A percentile compares a stretch with the other conserved stretches of the same genome.
Conservation (phyloP, 2,329 filamentous ascomycete genomes). For the Chaetomium sp. region DNA sequence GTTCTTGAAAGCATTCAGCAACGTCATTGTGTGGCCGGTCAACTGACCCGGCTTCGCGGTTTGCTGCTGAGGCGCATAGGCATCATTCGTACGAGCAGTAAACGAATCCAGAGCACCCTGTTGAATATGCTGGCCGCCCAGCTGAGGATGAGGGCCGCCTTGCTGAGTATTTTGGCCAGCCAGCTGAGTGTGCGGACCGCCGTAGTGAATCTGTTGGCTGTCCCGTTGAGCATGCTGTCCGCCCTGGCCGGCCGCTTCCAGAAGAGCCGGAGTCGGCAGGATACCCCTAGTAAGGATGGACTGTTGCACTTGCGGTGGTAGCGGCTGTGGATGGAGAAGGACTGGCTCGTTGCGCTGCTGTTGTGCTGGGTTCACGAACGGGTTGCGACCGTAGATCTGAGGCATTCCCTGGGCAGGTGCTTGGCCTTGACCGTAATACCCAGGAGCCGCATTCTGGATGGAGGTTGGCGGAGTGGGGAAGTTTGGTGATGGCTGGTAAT, state of each 20-base stretch:
- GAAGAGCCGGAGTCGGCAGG: slow-evolving; percentile 42
- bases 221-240: background rate
- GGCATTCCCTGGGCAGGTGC: slow-evolving; percentile 25
- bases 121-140: slow-evolving; percentile 23
- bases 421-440: slow-evolving; percentile 32
- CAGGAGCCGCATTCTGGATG: slow-evolving; percentile 31
- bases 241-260: slow-evolving; percentile 30
- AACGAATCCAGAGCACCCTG: slow-evolving; percentile 4
- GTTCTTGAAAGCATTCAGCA: slow-evolving; percentile 48
- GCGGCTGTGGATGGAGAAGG: slow-evolving; percentile 51
- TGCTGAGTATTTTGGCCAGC: background rate
- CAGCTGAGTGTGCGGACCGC: slow-evolving; percentile 37
- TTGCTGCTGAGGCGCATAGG: slow-evolving; percentile 33
- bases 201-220: slow-evolving; percentile 10
- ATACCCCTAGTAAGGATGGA: slow-evolving; percentile 52
- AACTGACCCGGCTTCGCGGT: slow-evolving; percentile 35
- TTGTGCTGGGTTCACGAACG: slow-evolving; percentile 32
- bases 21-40: slow-evolving; percentile 41
- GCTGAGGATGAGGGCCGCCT: slow-evolving; percentile 34
- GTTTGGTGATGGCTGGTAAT: slow-evolving; percentile 51
- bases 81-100: slow-evolving; percentile 12
- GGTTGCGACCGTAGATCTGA: slow-evolving; percentile 30
- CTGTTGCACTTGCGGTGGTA: slow-evolving; percentile 59
- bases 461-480: slow-evolving; percentile 48
- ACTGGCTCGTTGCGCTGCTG: slow-evolving; percentile 38